These are phyloP conservation scores for Phytophthora hybrid DNA, from an alignment of 352 stramenopile species.

Conservation along the genomic window DNA sequence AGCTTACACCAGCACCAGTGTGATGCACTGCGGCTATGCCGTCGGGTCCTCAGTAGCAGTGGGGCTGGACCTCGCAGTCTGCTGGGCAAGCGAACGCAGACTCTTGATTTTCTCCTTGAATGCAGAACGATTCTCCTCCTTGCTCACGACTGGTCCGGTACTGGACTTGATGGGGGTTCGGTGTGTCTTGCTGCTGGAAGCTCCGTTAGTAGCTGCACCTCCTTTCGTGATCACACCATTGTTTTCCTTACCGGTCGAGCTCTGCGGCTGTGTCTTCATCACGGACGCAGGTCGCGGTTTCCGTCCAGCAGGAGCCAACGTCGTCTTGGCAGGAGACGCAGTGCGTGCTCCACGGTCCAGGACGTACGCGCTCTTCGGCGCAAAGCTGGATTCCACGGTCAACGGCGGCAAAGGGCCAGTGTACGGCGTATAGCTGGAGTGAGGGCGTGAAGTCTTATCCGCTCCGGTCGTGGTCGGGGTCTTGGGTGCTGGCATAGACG, in stretches of 20 bases:
- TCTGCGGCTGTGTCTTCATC: conserved; percentile 23
- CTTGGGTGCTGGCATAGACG: conserved; percentile 23
- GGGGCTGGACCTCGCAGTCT: conserved; percentile 8
- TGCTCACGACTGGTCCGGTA: conserved; percentile 23
- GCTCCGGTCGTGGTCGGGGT: conserved; percentile 5
- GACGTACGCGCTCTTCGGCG: conserved; percentile 49
- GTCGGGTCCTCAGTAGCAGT: conserved; percentile 14
- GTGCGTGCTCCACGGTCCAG: conserved; percentile 21
- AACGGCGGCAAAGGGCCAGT: conserved; percentile 65
- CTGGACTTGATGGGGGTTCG: conserved; percentile 44
- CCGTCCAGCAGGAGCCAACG: conserved; percentile 2
- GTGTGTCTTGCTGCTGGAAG: conserved; percentile 34
- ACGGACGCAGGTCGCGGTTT: conserved; percentile 36
- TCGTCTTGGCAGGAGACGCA: conserved; percentile 22
- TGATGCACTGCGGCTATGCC: conserved; percentile 12
- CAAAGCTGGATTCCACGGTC: conserved; percentile 70
- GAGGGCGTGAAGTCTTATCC: conserved; percentile 28
- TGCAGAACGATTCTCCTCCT: conserved; percentile 46
- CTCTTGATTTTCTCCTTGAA: conserved; percentile 52
- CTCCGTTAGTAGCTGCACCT: conserved; percentile 26
- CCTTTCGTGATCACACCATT: conserved; percentile 22
- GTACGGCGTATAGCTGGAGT: conserved; percentile 72
- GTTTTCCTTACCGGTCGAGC: conserved; percentile 47
- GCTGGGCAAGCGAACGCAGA: conserved; percentile 30
- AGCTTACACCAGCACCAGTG: conserved; percentile 4